Base-by-base conservation (phyloP, 2,329 filamentous ascomycete species). In the Diaporthe citrichinensis region DNA sequence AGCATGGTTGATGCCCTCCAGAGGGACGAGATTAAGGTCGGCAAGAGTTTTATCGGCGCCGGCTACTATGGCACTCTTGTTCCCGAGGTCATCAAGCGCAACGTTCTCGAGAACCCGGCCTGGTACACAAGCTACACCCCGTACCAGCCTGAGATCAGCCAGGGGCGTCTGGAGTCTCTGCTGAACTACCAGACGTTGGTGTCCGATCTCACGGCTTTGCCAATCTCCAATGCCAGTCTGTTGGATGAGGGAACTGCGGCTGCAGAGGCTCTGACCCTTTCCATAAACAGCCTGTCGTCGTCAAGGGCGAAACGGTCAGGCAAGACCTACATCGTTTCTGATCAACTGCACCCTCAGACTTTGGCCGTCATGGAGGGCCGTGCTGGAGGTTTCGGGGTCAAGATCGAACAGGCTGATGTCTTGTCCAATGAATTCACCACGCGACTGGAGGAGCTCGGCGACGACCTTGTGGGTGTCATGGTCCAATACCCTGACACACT, bases 61-160 rank as follows among this genome's bases (percentile, higher is more conserved):
- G 96, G 96, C 75, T 98, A 98, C 88, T 95, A 96, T 78, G 93
- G 92, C 49, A 96, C 95, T n/a, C 90, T 93, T 79, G 93, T 94
- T 0, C 96, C 96, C 6, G 91, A 95, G 74, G 96, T 98, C 74
- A 98, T 98, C 83, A 95, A 97, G 88, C 90, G 96, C 79, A 98
- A 98, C 83, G 90, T 98, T 6, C 87, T 98, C 75, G 95, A 98
- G 88, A 96, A 94, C 83, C 96, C 96, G 7, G 95, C 93, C 14
- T 98, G 96, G 96, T 98, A 98, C 84, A 98, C 96, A 55, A 98
- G 95, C 86, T 98, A 98, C 84, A 98, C 96, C 0, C 96, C 96
- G 23, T 98, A 98, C 85, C 96, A 98, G 86, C 94, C 96, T 3
- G 96, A 98, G 86, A 98, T 98, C 87, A 98, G 95, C 83, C 96